Base-by-base conservation (phyloP, 2,329 filamentous ascomycete genomes). In the Fusarium aywerte region DNA sequence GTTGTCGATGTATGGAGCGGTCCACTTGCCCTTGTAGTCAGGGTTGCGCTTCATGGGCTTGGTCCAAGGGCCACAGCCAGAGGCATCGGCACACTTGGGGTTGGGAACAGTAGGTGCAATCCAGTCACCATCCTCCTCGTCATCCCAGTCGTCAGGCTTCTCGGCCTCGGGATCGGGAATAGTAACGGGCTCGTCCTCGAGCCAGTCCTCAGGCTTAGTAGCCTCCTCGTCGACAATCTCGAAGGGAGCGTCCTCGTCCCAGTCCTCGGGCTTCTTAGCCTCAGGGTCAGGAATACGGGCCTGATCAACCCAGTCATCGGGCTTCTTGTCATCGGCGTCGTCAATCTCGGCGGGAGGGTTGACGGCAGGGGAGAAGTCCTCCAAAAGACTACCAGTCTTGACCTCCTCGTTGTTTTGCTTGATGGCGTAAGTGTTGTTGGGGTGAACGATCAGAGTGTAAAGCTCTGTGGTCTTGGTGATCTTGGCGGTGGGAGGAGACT, bases 51-150 rank as follows among this genome's bases (percentile, higher is more conserved):
- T 97, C 88, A 92, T 89, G 71, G 96, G 96, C 83, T 92, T 89
- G 74, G 90, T 86, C 96, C 96, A 99, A 75, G 91, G 88, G 75
- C 96, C 96, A 80, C 96, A 98, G 76, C 96, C 96, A 83, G 95
- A 94, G 71, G 85, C 92, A 60, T 98, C 95, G 69, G 90, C 88
- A 78, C 96, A 98, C 89, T 97, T 97, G 81, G 95, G 92, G 89
- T 99, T 98, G 79, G 93, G 87, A 55, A 99, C 89, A 55, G 90
- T 93, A 59, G 95, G 96, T 51, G 94, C 83, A 72, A 97, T 81
- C 93, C 94, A 99, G 85, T 99, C 96, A 80, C 96, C 96, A 80
- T 99, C 96, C 84, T 99, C 96, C 85, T 99, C 96, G 62, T 99
- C 95, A 83, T 97, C 95, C 96, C 96, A 99, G 79, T 98, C 96